Base-by-base conservation (phyloP, 805 yeast species). In the Metschnikowia amazonensis region DNA sequence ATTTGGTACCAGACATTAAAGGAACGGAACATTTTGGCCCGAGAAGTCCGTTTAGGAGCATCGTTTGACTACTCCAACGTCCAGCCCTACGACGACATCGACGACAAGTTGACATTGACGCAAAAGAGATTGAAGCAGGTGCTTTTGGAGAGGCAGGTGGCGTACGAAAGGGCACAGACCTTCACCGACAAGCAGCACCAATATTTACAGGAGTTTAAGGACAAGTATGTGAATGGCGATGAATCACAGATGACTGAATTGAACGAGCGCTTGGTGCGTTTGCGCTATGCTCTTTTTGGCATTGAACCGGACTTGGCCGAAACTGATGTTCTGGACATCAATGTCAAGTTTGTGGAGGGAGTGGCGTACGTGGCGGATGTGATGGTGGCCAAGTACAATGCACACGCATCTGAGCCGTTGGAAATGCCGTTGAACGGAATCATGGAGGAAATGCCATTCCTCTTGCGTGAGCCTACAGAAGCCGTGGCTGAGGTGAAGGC, bases 1-100 rank as follows among this genome's bases (percentile, higher is more conserved):
- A 72, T 94, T 57, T 94, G 99, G 98, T 92, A 88, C 63, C 75
- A 84, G 36, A 81, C 90, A 55, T 67, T 92, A 53, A 86, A 80
- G 61, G 96, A 94, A 65, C 73, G 95, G 55, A 94, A 94, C 63
- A 68, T 80, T 11, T 65, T 92, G 46, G 81, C 81, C 28, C 77
- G 96, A 56, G 98, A 94, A 64, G 72, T 73, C 45, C 81, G 84
- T 51, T 72, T 87, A 53, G 75, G 77, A 46, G 74, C 59, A 38
- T 45, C 65, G 21, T 42, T 67, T 23, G 56, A 55, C 43, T 50
- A 51, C 48, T 47, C 46, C 24, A 54, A 56, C 23, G 70, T 68
- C 18, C 62, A 66, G n/a, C 66, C 64, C n/a, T 69, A 63, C 47
- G 65, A 66, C 20, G 73, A 67, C 29, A 64, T 73, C 35, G 73